A percentile compares a stretch with the other conserved stretches of the same genome.
Evolutionary conservation across 108 stramenopile genomes (phyloP).

Genomic region (Skeletonema potamos): DNA sequence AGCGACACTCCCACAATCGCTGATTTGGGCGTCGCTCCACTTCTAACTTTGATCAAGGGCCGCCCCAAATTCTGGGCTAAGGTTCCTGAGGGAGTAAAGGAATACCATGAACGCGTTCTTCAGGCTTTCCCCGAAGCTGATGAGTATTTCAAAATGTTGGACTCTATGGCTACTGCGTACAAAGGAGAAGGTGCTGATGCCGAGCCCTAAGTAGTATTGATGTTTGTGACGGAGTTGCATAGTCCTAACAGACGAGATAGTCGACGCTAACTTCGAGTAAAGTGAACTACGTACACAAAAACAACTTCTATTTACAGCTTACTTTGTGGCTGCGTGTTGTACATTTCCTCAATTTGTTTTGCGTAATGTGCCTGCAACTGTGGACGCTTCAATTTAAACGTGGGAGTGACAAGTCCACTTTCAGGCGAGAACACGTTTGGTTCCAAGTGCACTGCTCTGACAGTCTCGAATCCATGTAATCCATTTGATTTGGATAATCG

Average conservation of each 20-base stretch:
- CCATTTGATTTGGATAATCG: slow-evolving; percentile 65
- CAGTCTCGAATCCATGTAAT: slow-evolving; percentile 92
- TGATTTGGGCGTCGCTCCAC: slow-evolving; percentile 39
- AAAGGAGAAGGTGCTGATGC: slow-evolving; percentile 37
- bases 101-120: slow-evolving; percentile 32
- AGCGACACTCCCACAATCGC: slow-evolving; percentile 52
- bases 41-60: slow-evolving; percentile 35
- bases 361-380: slow-evolving; percentile 77
- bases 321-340: slow-evolving; percentile 61
- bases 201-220: slow-evolving; percentile 12
- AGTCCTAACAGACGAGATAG: neutral
- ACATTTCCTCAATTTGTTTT: slow-evolving; percentile 82
- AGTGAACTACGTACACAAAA: neutral
- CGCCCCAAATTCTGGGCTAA: slow-evolving; percentile 27
- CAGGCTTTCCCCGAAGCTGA: slow-evolving; percentile 28
- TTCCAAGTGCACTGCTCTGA: slow-evolving; percentile 81
- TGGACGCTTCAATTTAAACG: slow-evolving; percentile 94
- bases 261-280: neutral
- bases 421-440: slow-evolving; percentile 74
- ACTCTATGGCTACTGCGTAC: slow-evolving; percentile 18
- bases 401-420: slow-evolving; percentile 91
- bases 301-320: slow-evolving; percentile 55
- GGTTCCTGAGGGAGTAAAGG: slow-evolving; percentile 35
- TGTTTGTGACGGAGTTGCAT: neutral
- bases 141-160: slow-evolving; percentile 31